Base-by-base conservation (phyloP, 257 asterid genomes). In the Solanum lignicaule region DNA sequence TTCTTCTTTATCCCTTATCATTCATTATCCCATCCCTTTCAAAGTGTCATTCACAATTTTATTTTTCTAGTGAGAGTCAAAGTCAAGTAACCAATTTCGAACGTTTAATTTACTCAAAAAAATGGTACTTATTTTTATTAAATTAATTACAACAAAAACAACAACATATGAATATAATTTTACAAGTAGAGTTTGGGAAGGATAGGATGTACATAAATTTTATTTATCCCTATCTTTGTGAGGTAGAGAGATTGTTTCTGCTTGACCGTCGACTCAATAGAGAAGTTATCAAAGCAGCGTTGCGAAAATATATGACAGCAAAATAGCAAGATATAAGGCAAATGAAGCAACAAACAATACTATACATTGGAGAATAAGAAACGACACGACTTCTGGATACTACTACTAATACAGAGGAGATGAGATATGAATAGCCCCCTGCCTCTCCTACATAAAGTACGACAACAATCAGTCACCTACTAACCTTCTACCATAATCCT, bases 151-250 rank as follows among this genome's bases (percentile, higher is more conserved):
- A 6, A 8, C 8, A n/a, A 48, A 5, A 48, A 48, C 0, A 4
- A n/a, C 18, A 2, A 23, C 1, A 62, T n/a, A 23, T 9, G 15
- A 23, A 9, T 62, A 62, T 23, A 9, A 23, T 23, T 62, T 23
- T 4, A 23, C 5, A 23, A 23, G 6, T 21, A 0, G 3, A 2
- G 31, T 62, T 2, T 23, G 14, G 0, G 0, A 0, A 11, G 3
- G 7, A 23, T n/a, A 5, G 1, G 4, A 12, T 65, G 7, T 65
- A 25, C 7, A 5, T 11, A n/a, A 4, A 65, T 5, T 25, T 65
- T 65, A 65, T 12, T 65, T 11, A n/a, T 25, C 0, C 0, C 2
- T 65, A 25, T 10, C 18, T 5, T 65, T 65, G 0, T 25, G 4
- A n/a, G 33, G 8, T 65, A 11, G 1, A 1, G 7, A 7, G 0